Evolutionary conservation across 2,329 filamentous ascomycete species (phyloP), one percentile per base, ranked within the genome.

Genomic region (Ilyonectria robusta): DNA sequence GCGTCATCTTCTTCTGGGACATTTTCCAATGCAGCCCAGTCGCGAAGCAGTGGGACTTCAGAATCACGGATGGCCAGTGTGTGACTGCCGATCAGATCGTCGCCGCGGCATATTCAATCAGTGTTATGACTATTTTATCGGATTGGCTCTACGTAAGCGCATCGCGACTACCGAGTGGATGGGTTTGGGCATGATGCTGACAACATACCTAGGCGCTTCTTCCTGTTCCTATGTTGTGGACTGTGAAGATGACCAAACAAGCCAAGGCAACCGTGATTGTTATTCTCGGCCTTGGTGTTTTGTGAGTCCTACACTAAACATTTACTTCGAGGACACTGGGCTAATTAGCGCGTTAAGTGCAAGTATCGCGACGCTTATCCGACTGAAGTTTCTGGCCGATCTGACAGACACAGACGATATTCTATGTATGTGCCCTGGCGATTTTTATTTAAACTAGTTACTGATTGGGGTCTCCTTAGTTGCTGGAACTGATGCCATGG

Each of bases 211-310:
- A 84, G 79, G 86, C 86, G 8, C 79, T 88, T 37, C 71, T 88
- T 2, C 86, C 86, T 1, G 84, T 88, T 35, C 85, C 86, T 1
- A 87, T 88, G 84, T 79, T 88, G 15, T 88, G 86, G 86, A 81
- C 79, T 6, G 85, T 86, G 47, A 85, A 85, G 71, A 88, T 88
- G 86, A 84, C 82, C 1, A 78, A 73, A 26, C 85, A 86, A 69
- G 82, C 86, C 50, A 88, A 88, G 76, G 73, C 78, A n/a, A 87
- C 85, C 2, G 85, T 88, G 33, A 81, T 86, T 61, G 73, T 82
- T 15, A 83, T 88, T 47, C 76, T 88, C 19, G 81, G 85, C 2
- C 73, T 88, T 48, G 86, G 86, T 37, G 79, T 88, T 48, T 88
- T 88, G 83, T 84, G 75, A 72, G 81, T 67, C 2, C 23, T 55